Base-by-base conservation (phyloP, 163 green algal genomes). In the Volvox carteri region DNA sequence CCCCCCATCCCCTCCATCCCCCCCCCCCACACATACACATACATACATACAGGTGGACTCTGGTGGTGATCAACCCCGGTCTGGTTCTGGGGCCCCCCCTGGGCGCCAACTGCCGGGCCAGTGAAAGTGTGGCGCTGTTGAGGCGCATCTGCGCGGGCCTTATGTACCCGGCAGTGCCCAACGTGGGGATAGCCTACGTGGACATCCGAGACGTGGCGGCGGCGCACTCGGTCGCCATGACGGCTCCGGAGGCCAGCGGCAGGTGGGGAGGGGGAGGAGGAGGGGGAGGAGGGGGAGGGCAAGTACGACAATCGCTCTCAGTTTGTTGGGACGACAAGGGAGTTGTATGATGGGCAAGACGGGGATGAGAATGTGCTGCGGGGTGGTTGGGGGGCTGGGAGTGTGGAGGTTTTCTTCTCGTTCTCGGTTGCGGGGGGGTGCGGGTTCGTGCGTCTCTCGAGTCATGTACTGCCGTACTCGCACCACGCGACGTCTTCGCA, bases 121-220 rank as follows among this genome's bases (percentile, higher is more conserved):
- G 86, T 46, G 90, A 94, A 72, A 91, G 74, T 19, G 78, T 95
- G 16, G 39, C n/a, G 16, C 90, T 93, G 62, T 76, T 94, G 62
- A 80, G 73, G 54, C 76, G 81, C 28, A 81, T 92, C 23, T 75
- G 62, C 44, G 25, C 39, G 42, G 72, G 70, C 0, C 23, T 56
- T 14, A 46, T 86, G 33, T 81, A 25, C 25, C 62, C 87, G 16
- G 68, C 68, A 0, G 75, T 28, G 5, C 87, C 87, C 54, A 78
- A 68, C 54, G 62, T 85, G 37, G 92, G 92, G 4, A 3, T 89
- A n/a, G 72, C 81, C 23, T 48, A 92, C 19, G 90, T 95, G 19
- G 93, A 96, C 46, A 86, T 96, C 14, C 88, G 92, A 21, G 93
- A 96, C 76, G 93, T 95, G 52, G 93, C 93, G 0, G 77, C 84